Percentiles rank a stretch among this genome's conserved stretches.
These are phyloP conservation scores for Rhizophagus clarus DNA, from an alignment of 192 early-diverging fungal genomes.

Conservation along the genomic window DNA sequence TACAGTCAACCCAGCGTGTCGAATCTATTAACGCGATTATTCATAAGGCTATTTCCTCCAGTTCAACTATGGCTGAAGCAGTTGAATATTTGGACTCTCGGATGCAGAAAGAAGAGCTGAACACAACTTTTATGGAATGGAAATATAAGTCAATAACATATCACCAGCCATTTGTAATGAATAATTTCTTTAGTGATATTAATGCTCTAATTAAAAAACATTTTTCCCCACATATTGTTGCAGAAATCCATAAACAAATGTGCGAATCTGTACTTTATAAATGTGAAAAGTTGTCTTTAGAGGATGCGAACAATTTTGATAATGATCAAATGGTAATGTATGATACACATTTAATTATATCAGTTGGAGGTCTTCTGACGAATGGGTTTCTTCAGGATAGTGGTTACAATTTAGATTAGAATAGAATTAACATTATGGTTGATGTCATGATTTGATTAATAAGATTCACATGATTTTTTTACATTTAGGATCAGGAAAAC, in stretches of 20 bases:
- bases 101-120: neutral
- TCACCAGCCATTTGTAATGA: neutral
- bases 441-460: no score
- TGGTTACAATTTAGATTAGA: no score
- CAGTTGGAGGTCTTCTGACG: no score
- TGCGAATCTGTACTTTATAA: neutral
- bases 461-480: no score
- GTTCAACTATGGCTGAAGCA: neutral
- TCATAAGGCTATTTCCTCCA: neutral
- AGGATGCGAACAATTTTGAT: neutral
- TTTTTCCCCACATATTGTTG: neutral
- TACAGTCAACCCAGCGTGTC: conserved; percentile 30
- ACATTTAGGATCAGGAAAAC: no score
- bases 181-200: neutral
- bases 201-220: neutral
- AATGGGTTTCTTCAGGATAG: no score
- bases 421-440: no score
- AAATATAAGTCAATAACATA: neutral
- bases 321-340: no score
- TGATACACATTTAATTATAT: no score
- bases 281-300: neutral
- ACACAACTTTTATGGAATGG: neutral
- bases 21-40: neutral
- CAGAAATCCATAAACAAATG: neutral
- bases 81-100: neutral